Percentiles rank a stretch among this genome's conserved stretches.
Evolutionary conservation across 441 rosid species (phyloP).

Genomic region (Mallotus repandus): DNA sequence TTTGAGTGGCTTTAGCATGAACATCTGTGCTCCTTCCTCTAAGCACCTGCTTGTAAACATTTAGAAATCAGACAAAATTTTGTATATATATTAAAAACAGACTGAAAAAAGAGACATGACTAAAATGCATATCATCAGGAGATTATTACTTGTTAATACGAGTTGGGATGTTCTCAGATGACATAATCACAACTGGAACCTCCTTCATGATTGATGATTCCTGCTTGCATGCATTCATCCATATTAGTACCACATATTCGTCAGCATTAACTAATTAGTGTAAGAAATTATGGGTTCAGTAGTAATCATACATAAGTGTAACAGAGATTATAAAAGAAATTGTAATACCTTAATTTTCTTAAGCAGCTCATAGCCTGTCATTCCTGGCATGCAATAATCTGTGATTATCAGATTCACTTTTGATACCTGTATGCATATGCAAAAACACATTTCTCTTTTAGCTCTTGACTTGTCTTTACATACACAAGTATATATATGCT

Average conservation of each 20-base stretch:
- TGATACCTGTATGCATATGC: constrained; percentile 38
- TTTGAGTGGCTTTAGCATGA: constrained; percentile 85
- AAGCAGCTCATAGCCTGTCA: constrained; percentile 86
- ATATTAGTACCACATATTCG: no score
- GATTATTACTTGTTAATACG: constrained; percentile 59
- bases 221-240: constrained; percentile 29
- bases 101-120: no score
- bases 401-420: constrained; percentile 77
- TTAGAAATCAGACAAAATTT: background rate
- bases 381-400: constrained; percentile 92
- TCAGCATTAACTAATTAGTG: no score
- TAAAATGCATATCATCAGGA: background rate
- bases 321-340: background rate
- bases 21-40: constrained; percentile 86
- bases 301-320: no score
- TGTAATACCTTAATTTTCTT: constrained; percentile 67
- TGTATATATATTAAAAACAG: background rate
- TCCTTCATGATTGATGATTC: constrained; percentile 70
- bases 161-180: constrained; percentile 78
- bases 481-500: no score
- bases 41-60: constrained; percentile 49
- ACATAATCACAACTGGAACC: constrained; percentile 82
- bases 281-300: no score
- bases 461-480: background rate
- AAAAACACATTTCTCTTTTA: background rate